Base-by-base conservation (phyloP, 306 rosid species). In the Boehmeria nivea region DNA sequence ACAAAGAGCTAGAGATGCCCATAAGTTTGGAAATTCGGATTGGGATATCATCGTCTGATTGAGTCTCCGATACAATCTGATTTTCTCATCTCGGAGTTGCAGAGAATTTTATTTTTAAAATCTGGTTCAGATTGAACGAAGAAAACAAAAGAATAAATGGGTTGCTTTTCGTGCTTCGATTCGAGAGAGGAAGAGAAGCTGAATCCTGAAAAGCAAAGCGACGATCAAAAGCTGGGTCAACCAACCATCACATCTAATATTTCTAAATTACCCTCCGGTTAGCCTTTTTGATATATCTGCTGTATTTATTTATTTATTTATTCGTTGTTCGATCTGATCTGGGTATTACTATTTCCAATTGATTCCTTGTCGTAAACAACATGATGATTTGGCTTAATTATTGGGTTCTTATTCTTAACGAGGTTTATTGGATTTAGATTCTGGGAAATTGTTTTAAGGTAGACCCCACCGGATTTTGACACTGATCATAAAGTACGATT, bases 91-190 rank as follows among this genome's bases (percentile, higher is more conserved):
- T n/a, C n/a, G n/a, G n/a, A n/a, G n/a, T n/a, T n/a, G n/a, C n/a
- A n/a, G n/a, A n/a, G n/a, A n/a, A n/a, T n/a, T n/a, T n/a, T n/a
- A n/a, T n/a, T n/a, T n/a, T n/a, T n/a, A n/a, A n/a, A n/a, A 55
- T 71, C 34, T 28, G 34, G 8, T 3, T 28, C 34, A 3, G 34
- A 28, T 28, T 40, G 61, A 43, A 47, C 42, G 54, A 34, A 38
- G 27, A 46, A 24, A 31, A 33, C 5, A 3, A 37, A 34, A 19
- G 8, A 21, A 46, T 20, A 42, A 51, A 88, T 88, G 96, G 88
- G 97, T 47, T 89, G 97, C 58, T 89, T 89, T 76, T 68, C 97
- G 27, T 89, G 95, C 75, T 89, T 89, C 69, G 97, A 89, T 83
- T 83, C 95, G 44, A 81, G 65, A 78, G 97, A 89, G 73, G 97